These are phyloP conservation scores for Phyllosticta capitalensis DNA, from an alignment of 2,329 filamentous ascomycete species.

Conservation along the genomic window DNA sequence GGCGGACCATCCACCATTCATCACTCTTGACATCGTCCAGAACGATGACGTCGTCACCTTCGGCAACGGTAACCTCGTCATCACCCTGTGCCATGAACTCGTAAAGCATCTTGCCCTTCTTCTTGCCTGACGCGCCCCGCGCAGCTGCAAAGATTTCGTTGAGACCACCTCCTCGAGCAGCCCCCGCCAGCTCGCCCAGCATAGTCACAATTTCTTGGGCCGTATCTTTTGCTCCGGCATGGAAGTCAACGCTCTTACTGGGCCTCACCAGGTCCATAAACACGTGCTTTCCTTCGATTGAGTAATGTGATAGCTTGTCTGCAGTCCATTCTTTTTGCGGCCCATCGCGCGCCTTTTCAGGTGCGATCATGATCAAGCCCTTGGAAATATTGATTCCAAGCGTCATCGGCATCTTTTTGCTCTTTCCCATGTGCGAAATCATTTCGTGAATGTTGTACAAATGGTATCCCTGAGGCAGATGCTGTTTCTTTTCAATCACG, in stretches of 20 bases:
- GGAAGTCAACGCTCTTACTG: conserved; percentile 92
- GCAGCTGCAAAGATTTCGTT: conserved; percentile 79
- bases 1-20: conserved; percentile 95
- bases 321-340: conserved; percentile 87
- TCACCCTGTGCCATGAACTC: conserved; percentile 96
- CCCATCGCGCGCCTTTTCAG: conserved; percentile 73
- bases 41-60: conserved; percentile 83
- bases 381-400: conserved; percentile 86
- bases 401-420: conserved; percentile 97
- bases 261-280: conserved; percentile 88
- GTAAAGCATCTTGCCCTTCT: conserved; percentile 80
- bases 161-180: conserved; percentile 70
- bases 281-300: conserved; percentile 94
- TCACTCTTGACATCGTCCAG: conserved; percentile 87
- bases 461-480: conserved; percentile 55
- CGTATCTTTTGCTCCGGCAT: conserved; percentile 94
- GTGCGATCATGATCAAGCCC: conserved; percentile 81
- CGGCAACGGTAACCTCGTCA: conserved; percentile 86
- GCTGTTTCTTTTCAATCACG: conserved; percentile 31
- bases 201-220: conserved; percentile 85
- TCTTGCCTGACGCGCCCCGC: conserved; percentile 53
- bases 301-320: conserved; percentile 94
- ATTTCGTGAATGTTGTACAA: conserved; percentile 97
- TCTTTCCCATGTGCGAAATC: conserved; percentile 92
- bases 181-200: conserved; percentile 81